Evolutionary conservation across 177 flowering plant genomes (phyloP), one percentile per base, ranked within the genome.

Genomic region (Vitis hybrid): DNA sequence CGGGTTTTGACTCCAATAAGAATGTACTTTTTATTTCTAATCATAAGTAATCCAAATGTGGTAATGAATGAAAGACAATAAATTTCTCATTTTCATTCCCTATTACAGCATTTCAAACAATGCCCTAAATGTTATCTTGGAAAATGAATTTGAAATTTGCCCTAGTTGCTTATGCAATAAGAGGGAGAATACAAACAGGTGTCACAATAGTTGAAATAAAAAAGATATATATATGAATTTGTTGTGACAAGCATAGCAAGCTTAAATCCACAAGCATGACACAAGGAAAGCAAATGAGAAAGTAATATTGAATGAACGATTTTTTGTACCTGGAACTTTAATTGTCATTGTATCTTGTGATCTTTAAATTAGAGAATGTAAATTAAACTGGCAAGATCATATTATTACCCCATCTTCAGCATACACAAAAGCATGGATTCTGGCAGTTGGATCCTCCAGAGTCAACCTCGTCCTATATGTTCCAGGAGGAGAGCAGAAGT

Each of bases 391-490:
- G 13, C 19, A 55, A 46, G 15, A 52, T 13, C 4, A 35, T 51
- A 58, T 46, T 17, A 80, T 70, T 82, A 89, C 98, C 90, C 86
- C 98, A 78, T 93, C 94, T 70, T 91, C 90, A 49, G 73, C 90
- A 78, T 73, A 87, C 32, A 89, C 52, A 65, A 64, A 84, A 60
- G 98, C 94, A 75, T 89, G 91, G 18, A 93, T 79, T 80, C 94
- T 84, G 1, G 93, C 91, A 64, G 98, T 93, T 49, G 97, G 88
- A 68, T 91, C 97, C 82, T 94, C 97, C 18, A 94, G 72, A 52
- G 93, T 89, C 66, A 92, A 80, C 73, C 91, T 82, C 50, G 89
- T 58, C 74, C 90, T 78, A 70, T 88, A 90, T 4, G 57, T 71
- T 15, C 87, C 89, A 67, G 0, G 1, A 52, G 89, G 83, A 71